Percentiles rank a stretch among this genome's conserved stretches.
Conservation (phyloP, 352 stramenopile species). For the Pythium brachiatum region DNA sequence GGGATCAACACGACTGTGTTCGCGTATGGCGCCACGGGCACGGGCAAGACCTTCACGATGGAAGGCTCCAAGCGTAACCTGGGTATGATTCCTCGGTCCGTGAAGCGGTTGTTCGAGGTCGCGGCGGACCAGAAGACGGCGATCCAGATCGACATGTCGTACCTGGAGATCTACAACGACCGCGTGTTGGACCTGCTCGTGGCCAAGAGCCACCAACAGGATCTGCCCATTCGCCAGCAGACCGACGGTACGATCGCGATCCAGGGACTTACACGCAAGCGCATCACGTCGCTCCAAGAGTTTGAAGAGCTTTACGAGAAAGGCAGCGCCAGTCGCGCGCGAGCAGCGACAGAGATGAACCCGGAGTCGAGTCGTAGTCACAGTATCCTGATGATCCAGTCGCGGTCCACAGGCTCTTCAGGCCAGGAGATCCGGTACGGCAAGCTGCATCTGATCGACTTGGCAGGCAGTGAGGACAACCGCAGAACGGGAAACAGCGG, state of each 20-base stretch:
- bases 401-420: constrained; percentile 11
- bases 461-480: constrained; percentile 42
- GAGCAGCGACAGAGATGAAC: constrained; percentile 64
- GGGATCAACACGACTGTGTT: constrained; percentile 55
- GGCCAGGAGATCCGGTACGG: constrained; percentile 20
- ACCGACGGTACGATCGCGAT: constrained; percentile 32
- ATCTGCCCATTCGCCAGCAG: constrained; percentile 42
- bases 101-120: constrained; percentile 47
- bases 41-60: constrained; percentile 73
- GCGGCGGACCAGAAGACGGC: constrained; percentile 18
- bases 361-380: constrained; percentile 69
- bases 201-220: constrained; percentile 22
- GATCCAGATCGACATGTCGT: constrained; percentile 44
- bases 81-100: constrained; percentile 34
- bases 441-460: constrained; percentile 47
- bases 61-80: constrained; percentile 46
- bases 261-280: constrained; percentile 31
- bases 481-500: constrained; percentile 32
- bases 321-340: constrained; percentile 27
- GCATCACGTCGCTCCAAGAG: constrained; percentile 29
- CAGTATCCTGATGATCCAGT: constrained; percentile 74
- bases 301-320: constrained; percentile 36
- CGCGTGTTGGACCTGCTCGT: constrained; percentile 75
- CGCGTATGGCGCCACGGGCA: constrained; percentile 56
- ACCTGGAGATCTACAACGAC: constrained; percentile 91